phyloP scores from a whole-genome alignment of 345 rosid genomes.

The Citrus inodora region DNA sequence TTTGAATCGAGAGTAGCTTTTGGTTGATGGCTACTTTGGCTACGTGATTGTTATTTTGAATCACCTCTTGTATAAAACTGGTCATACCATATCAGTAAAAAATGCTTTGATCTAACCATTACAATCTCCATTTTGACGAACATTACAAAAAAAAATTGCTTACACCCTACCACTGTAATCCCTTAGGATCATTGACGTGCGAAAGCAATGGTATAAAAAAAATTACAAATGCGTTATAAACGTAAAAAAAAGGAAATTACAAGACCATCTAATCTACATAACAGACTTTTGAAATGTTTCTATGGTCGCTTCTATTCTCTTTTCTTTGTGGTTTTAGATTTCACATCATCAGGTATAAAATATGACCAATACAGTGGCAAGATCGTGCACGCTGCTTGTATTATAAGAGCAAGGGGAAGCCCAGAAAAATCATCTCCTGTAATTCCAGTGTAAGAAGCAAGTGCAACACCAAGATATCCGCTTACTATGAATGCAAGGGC shows the following conservation, averaged over 20 bases:
- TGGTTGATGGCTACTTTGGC: neutral
- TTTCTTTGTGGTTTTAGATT: conserved; percentile 32
- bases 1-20: neutral
- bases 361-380: conserved; percentile 58
- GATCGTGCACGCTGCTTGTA: conserved; percentile 62
- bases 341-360: conserved; percentile 48
- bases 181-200: neutral
- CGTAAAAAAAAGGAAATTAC: neutral
- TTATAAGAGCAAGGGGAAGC: conserved; percentile 48
- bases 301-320: conserved; percentile 18
- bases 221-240: too few species aligned
- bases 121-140: neutral
- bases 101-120: neutral
- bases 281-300: neutral
- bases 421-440: conserved; percentile 66
- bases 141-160: neutral
- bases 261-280: neutral
- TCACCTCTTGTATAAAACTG: too few species aligned
- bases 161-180: neutral
- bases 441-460: conserved; percentile 59
- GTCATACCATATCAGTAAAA: too few species aligned
- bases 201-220: neutral
- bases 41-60: neutral
- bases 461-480: conserved; percentile 73
- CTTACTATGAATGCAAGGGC: conserved; percentile 73